A percentile compares a stretch with the other conserved stretches of the same genome.
Evolutionary conservation across 169 alveolate genomes (phyloP).

Genomic region (Plasmodium vinckei): DNA sequence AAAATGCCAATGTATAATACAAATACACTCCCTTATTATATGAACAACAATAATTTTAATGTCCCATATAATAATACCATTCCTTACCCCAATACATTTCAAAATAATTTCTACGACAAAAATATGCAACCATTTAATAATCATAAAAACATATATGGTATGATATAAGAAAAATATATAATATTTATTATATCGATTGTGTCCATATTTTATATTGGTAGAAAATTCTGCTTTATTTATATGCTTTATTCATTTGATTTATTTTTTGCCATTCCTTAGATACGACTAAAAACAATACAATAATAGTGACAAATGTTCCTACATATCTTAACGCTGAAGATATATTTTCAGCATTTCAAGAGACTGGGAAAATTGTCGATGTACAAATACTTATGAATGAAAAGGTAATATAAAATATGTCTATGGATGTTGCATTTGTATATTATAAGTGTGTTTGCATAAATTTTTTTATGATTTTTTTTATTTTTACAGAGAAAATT

Average conservation of each 20-base stretch:
- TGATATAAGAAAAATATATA: neutral
- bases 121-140: constrained; percentile 11
- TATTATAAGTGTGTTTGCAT: too few species aligned
- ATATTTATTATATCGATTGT: neutral
- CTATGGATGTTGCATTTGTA: neutral
- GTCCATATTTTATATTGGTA: neutral
- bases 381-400: constrained; percentile 63
- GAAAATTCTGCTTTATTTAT: too few species aligned
- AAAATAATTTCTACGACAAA: constrained; percentile 31
- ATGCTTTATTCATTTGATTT: neutral
- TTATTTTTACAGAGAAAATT: constrained; percentile 32
- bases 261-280: neutral
- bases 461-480: neutral
- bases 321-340: constrained; percentile 58
- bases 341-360: constrained; percentile 51
- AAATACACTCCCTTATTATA: constrained; percentile 13
- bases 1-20: constrained; percentile 48
- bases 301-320: constrained; percentile 59
- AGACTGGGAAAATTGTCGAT: constrained; percentile 55
- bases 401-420: constrained; percentile 7
- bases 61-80: constrained; percentile 20
- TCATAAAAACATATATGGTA: constrained; percentile 42
- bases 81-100: constrained; percentile 31
- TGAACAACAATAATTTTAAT: constrained; percentile 17
- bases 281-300: constrained; percentile 29